Conservation (phyloP, 352 stramenopile species). For the Peronospora belbahrii region DNA sequence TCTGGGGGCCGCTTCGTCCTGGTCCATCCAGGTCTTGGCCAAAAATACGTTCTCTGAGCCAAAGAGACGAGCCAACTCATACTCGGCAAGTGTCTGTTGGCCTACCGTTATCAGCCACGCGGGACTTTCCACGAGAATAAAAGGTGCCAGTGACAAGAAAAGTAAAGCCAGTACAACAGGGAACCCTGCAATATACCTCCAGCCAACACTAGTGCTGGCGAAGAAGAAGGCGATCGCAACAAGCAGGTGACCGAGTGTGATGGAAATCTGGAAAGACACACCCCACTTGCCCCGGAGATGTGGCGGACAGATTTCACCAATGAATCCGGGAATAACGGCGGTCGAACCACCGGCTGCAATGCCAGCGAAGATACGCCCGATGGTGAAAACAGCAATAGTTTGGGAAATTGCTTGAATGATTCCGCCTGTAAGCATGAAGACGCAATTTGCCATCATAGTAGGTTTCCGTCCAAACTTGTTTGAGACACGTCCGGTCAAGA, state of each 20-base stretch:
- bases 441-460: constrained; percentile 29
- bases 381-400: constrained; percentile 27
- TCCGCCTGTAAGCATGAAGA: constrained; percentile 40
- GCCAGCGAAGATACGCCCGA: constrained; percentile 41
- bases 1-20: constrained; percentile 17
- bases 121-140: constrained; percentile 43
- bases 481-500: constrained; percentile 28
- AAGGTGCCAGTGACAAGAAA: constrained; percentile 31
- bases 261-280: constrained; percentile 38
- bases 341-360: constrained; percentile 35
- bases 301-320: constrained; percentile 41
- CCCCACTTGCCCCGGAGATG: constrained; percentile 32
- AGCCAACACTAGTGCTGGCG: constrained; percentile 34
- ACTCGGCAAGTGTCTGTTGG: constrained; percentile 16
- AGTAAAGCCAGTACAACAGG: constrained; percentile 29
- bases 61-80: constrained; percentile 25
- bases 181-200: constrained; percentile 45
- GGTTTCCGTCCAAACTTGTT: constrained; percentile 35
- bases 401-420: constrained; percentile 21
- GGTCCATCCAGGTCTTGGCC: constrained; percentile 32
- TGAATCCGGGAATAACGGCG: constrained; percentile 30
- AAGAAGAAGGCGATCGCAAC: constrained; percentile 46
- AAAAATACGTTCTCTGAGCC: constrained; percentile 25
- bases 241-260: constrained; percentile 39
- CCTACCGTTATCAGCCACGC: constrained; percentile 34